A percentile compares a stretch with the other conserved stretches of the same genome.
phyloP scores from a whole-genome alignment of 129 eudicot genomes.

The Helichrysum umbraculigerum region DNA sequence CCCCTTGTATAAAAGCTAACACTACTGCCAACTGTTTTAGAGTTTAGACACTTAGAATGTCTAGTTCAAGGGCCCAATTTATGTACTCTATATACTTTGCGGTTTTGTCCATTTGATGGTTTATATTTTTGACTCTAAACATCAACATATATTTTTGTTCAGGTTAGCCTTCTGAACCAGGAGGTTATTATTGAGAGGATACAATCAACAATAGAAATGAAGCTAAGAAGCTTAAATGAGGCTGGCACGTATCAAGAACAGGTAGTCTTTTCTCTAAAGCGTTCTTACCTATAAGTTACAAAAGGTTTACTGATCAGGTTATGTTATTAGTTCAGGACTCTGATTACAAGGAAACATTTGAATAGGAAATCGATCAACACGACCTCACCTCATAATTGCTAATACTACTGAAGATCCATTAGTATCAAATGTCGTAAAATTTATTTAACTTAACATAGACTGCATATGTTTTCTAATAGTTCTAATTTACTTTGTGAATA shows the following conservation, averaged over 20 bases:
- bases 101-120: not conserved
- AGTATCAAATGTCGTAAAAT: not conserved
- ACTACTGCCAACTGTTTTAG: too few relatives aligned
- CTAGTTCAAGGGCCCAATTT: not conserved
- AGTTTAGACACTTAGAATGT: too few relatives aligned
- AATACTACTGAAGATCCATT: not conserved
- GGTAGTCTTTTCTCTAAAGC: constrained; percentile 40
- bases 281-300: constrained; percentile 1
- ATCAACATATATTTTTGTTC: constrained; percentile 14
- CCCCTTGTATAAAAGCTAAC: too few relatives aligned
- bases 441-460: not conserved
- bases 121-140: not conserved
- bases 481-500: too few relatives aligned
- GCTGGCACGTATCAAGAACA: constrained; percentile 80
- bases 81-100: not conserved
- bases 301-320: not conserved
- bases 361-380: not conserved
- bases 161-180: constrained; percentile 99
- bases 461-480: too few relatives aligned
- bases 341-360: not conserved
- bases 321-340: not conserved
- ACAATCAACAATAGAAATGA: constrained; percentile 79
- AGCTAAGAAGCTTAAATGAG: constrained; percentile 77
- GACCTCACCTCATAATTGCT: not conserved
- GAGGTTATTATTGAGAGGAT: constrained; percentile 89